Evolutionary conservation across 352 stramenopile genomes (phyloP), one percentile per base, ranked within the genome.

Genomic region (Halophytophthora batemanensis): DNA sequence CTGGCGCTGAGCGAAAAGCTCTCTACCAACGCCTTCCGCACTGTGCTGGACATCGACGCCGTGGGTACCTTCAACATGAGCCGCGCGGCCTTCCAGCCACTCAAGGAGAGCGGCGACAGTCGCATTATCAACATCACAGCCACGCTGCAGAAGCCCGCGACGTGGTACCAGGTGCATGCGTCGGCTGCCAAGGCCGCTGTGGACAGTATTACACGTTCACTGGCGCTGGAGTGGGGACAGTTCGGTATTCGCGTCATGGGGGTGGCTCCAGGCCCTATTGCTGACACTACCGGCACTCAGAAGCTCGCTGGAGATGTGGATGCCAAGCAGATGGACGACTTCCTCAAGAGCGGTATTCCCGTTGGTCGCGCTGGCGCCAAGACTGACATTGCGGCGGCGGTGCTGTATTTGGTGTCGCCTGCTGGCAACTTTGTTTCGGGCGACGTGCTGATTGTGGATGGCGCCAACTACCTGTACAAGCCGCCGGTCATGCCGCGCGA

Each of bases 31-130:
- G 95, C 87, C 45, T 98, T 98, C 70, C 87, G 86, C 47, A 98
- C 96, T 7, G 95, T 98, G 5, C 87, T 99, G 75, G 93, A 98
- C 53, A 99, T 98, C 56, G 96, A 99, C 72, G 69, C 92, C 13
- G 74, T 97, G 25, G 96, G 95, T 22, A 97, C 93, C 17, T 99
- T 98, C 70, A 98, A 99, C 67, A 98, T 98, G 90, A 92, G 70
- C 44, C 72, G 82, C 53, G 81, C 92, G 6, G 77, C 90, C 0
- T 98, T 97, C 53, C 63, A 82, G 6, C 68, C 71, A 17, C 73
- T 98, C 36, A 82, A 82, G 44, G 69, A 68, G 12, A 77, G 66
- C 49, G 67, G 67, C n/a, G 75, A 87, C 45, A 83, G 77, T 22
- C 66, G 79, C 35, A 96, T 98, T 53, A 79, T 99, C 53, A 98